These are phyloP conservation scores for Kluyveromyces nonfermentans DNA, from an alignment of 805 yeast genomes.

Conservation along the genomic window DNA sequence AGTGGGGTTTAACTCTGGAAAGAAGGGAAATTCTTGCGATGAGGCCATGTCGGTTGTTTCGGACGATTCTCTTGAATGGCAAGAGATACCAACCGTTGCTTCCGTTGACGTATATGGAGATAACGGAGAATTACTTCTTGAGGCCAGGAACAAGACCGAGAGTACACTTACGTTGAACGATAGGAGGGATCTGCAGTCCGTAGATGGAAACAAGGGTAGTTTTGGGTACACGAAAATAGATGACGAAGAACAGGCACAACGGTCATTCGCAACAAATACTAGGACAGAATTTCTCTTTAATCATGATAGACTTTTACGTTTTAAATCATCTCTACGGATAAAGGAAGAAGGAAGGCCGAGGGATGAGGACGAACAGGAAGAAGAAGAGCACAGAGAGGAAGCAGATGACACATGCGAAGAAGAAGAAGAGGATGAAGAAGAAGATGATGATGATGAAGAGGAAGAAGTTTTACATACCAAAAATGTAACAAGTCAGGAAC, in stretches of 20 bases:
- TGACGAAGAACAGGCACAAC: conserved; percentile 75
- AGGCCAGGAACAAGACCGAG: conserved; percentile 5
- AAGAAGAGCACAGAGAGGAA: conserved; percentile 9
- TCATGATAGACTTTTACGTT: conserved; percentile 19
- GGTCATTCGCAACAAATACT: conserved; percentile 46
- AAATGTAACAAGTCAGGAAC: conserved; percentile 34
- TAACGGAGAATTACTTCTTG: conserved; percentile 54
- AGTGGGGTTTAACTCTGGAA: neutral
- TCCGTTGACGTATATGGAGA: conserved; percentile 72
- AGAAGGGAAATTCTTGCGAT: neutral
- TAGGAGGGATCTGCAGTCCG: neutral
- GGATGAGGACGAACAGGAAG: conserved; percentile 4
- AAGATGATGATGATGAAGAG: conserved; percentile 32
- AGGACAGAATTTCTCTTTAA: conserved; percentile 49
- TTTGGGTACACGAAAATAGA: conserved; percentile 82
- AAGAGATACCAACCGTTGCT: conserved; percentile 76
- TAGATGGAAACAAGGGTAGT: conserved; percentile 20
- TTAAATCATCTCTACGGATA: conserved; percentile 7
- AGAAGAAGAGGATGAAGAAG: conserved; percentile 27
- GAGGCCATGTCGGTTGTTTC: conserved; percentile 12
- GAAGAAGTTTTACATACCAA: conserved; percentile 27
- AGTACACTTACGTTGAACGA: neutral
- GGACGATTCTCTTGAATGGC: conserved; percentile 55
- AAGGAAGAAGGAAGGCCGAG: conserved; percentile 8
- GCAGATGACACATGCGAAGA: conserved; percentile 20